Base-by-base conservation (phyloP, 2,329 filamentous ascomycete genomes). In the Claviceps cyperi region DNA sequence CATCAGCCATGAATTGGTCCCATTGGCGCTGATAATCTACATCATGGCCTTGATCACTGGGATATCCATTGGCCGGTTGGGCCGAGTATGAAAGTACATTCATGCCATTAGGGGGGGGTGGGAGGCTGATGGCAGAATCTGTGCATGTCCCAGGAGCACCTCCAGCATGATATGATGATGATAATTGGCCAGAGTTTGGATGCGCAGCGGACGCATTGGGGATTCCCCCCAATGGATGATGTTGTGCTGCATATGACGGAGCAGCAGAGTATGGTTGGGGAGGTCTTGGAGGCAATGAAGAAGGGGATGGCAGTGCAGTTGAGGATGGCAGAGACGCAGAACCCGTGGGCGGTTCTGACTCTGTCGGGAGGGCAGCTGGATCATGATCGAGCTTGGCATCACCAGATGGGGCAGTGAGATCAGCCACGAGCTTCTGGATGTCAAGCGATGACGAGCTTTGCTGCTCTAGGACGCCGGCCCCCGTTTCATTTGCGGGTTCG, bases 1-100 rank as follows among this genome's bases (percentile, higher is more conserved):
- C 86, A 56, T 88, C 80, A 40, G 76, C 72, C 51, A 87, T 68
- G 61, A 90, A 91, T 13, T 76, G 73, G 51, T 89, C 84, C 68
- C 86, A 91, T 46, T 75, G 73, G 58, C 77, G 76, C 60, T 86
- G 80, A 50, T 77, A 73, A 51, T 82, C 66, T 54, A 58, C 55
- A 51, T 64, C 75, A 55, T 65, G 59, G 50, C 55, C 52, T 55
- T 57, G 57, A 55, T 64, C 60, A 58, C 55, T 51, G 56, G 58
- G 55, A 56, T 56, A 58, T 36, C 57, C 57, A 47, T 56, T 51
- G 37, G 59, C 55, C 28, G 51, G 3, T 47, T 64, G 60, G 15
- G 59, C 56, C 24, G 60, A 56, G 48, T 59, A 57, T 48, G 56
- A 52, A 35, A 61, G 52, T 5, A 58, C 53, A 57, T 58, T 64